Conservation (phyloP, 1,284 basidiomycete genomes). For the Vanrija sp. region DNA sequence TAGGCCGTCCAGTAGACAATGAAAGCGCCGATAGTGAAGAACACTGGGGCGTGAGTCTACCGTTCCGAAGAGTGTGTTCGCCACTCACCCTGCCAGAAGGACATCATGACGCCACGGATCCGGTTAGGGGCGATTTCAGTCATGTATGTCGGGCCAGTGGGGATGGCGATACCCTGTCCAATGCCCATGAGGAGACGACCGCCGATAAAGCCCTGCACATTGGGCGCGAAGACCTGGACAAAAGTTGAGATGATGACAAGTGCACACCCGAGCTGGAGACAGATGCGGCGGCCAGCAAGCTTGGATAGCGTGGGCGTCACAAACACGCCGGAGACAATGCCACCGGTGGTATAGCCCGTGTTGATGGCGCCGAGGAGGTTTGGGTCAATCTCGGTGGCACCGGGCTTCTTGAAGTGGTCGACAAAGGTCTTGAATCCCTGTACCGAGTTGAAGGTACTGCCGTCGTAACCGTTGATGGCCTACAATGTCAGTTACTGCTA, state of each 20-base stretch:
- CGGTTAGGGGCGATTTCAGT: neutral
- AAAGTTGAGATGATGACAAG: slow-evolving; percentile 1
- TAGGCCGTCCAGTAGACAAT: slow-evolving; percentile 7
- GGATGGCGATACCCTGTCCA: slow-evolving; percentile 3
- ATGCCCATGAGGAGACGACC: slow-evolving; percentile 2
- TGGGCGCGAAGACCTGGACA: slow-evolving; percentile 2
- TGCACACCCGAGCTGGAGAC: neutral
- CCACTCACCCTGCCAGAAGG: slow-evolving; percentile 1
- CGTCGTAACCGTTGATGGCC: slow-evolving; percentile 1
- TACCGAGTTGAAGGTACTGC: slow-evolving; percentile 1
- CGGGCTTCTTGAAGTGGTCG: slow-evolving; percentile 1
- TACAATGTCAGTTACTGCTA: neutral
- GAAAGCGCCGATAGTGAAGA: slow-evolving; percentile 2
- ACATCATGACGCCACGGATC: slow-evolving; percentile 1
- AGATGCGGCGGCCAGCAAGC: neutral
- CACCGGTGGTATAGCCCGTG: slow-evolving; percentile 3
- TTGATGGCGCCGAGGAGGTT: slow-evolving; percentile 2
- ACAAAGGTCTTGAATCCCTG: slow-evolving; percentile 5
- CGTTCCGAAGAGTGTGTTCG: too few species aligned
- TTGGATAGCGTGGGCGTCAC: neutral
- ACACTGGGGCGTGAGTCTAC: neutral
- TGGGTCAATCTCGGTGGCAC: neutral
- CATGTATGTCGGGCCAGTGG: slow-evolving; percentile 2
- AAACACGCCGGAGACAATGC: slow-evolving; percentile 1
- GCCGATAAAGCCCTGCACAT: slow-evolving; percentile 1